Percentiles rank a stretch among this genome's conserved stretches.
Evolutionary conservation across 441 rosid species (phyloP).

Genomic region (Corymbia calophylla): DNA sequence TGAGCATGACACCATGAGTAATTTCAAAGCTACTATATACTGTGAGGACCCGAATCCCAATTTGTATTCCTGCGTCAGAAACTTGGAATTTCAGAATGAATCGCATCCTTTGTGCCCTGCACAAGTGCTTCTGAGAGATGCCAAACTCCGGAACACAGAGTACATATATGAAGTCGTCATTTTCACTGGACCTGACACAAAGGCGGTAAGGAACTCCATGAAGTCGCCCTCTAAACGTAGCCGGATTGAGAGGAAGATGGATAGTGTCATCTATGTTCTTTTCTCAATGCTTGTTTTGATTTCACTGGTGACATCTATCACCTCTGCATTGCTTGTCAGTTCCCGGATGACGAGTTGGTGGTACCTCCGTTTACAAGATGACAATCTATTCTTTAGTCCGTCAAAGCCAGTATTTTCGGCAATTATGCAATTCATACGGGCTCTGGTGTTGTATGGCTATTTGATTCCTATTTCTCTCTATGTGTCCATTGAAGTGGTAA

Average conservation of each 20-base stretch:
- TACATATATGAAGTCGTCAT: constrained; percentile 60
- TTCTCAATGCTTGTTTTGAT: constrained; percentile 48
- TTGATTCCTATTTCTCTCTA: constrained; percentile 80
- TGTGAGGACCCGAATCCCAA: constrained; percentile 79
- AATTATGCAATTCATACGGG: constrained; percentile 41
- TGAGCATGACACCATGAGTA: constrained; percentile 28
- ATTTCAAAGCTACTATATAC: constrained; percentile 31
- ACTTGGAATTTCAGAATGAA: constrained; percentile 38
- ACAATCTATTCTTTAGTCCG: constrained; percentile 31
- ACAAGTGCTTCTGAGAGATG: constrained; percentile 65
- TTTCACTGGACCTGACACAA: constrained; percentile 67
- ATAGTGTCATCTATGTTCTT: constrained; percentile 52
- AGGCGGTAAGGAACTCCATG: constrained; percentile 59
- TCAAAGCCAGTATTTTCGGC: constrained; percentile 33
- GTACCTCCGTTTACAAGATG: constrained; percentile 31
- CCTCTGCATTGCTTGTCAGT: constrained; percentile 28
- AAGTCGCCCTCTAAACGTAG: constrained; percentile 68
- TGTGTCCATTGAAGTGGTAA: constrained; percentile 83
- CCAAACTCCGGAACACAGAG: constrained; percentile 68
- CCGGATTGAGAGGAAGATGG: constrained; percentile 61
- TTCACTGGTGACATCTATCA: constrained; percentile 45
- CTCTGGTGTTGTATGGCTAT: constrained; percentile 69
- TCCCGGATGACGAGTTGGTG: constrained; percentile 49
- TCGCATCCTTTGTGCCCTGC: constrained; percentile 42
- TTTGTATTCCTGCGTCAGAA: constrained; percentile 67